A percentile compares a stretch with the other conserved stretches of the same genome.
Evolutionary conservation across 768 basidiomycete genomes (phyloP).

Genomic region (Hirschioporus abietinus): DNA sequence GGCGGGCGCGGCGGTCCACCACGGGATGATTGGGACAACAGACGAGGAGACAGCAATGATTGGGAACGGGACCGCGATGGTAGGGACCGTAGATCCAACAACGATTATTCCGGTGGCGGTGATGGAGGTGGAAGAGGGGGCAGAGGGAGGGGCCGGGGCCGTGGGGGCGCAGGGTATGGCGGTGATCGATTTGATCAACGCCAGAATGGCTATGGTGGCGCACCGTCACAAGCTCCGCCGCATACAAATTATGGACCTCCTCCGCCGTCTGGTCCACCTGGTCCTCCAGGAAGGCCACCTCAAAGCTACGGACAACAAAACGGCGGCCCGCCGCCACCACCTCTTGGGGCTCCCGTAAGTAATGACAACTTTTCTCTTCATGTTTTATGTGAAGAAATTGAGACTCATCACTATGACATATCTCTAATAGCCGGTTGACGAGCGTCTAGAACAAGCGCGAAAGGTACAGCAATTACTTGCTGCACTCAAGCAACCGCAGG

Average conservation of each 20-base stretch:
- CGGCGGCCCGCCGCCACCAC: neutral
- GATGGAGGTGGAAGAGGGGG: constrained; percentile 32
- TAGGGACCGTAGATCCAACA: constrained; percentile 11
- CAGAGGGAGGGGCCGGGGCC: constrained; percentile 17
- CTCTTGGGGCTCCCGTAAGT: constrained; percentile 2
- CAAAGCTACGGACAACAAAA: constrained; percentile 9
- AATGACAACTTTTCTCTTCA: neutral
- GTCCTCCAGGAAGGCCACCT: constrained; percentile 29
- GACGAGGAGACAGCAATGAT: constrained; percentile 23
- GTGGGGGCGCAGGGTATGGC: constrained; percentile 17
- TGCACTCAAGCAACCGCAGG: constrained; percentile 68
- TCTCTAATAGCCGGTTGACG: constrained; percentile 47
- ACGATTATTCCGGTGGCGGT: constrained; percentile 28
- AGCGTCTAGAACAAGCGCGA: constrained; percentile 82
- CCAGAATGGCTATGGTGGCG: constrained; percentile 25
- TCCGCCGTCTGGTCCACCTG: constrained; percentile 14
- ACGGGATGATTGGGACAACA: constrained; percentile 23
- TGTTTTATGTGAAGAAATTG: neutral
- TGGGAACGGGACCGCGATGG: constrained; percentile 36
- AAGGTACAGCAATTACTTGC: constrained; percentile 83
- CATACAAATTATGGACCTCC: constrained; percentile 14
- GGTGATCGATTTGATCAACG: constrained; percentile 21
- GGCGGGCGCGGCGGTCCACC: constrained; percentile 30
- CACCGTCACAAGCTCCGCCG: constrained; percentile 23
- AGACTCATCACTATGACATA: constrained; percentile 2